phyloP scores from a whole-genome alignment of 2,329 filamentous ascomycete genomes.

The Monosporascus sp. region DNA sequence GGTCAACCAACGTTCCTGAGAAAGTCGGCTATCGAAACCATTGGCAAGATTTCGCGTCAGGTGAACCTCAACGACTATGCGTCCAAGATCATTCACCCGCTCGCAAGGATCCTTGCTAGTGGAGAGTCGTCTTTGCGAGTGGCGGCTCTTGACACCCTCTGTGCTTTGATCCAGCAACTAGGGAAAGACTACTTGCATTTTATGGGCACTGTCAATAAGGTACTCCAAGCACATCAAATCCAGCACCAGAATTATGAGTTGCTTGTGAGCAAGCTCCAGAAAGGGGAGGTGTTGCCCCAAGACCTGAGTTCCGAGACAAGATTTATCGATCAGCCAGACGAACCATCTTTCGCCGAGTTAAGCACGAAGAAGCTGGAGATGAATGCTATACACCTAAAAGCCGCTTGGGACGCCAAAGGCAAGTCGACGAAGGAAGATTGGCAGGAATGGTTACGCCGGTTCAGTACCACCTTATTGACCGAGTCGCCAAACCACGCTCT shows the following conservation, averaged over 20 bases:
- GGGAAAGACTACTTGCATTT: slow-evolving; percentile 95
- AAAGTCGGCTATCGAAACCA: slow-evolving; percentile 87
- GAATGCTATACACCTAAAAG: slow-evolving; percentile 95
- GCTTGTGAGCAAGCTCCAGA: slow-evolving; percentile 86
- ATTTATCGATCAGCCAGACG: slow-evolving; percentile 73
- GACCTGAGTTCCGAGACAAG: slow-evolving; percentile 83
- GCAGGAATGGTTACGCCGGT: slow-evolving; percentile 97
- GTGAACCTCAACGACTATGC: slow-evolving; percentile 98
- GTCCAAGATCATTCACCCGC: slow-evolving; percentile 89
- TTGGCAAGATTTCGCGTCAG: slow-evolving; percentile 88
- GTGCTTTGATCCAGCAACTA: slow-evolving; percentile 90
- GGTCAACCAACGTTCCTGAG: slow-evolving; percentile 74
- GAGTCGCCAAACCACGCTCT: slow-evolving; percentile 96
- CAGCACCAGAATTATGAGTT: slow-evolving; percentile 89
- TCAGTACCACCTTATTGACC: slow-evolving; percentile 89
- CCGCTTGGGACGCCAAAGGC: slow-evolving; percentile 93
- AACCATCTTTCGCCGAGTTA: slow-evolving; percentile 75
- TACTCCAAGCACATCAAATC: slow-evolving; percentile 71
- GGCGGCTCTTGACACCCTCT: slow-evolving; percentile 87
- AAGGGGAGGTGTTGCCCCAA: slow-evolving; percentile 90
- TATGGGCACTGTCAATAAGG: slow-evolving; percentile 87
- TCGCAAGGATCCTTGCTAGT: slow-evolving; percentile 74
- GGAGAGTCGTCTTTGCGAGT: slow-evolving; percentile 69
- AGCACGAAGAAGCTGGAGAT: slow-evolving; percentile 91
- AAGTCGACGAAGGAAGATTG: slow-evolving; percentile 98